phyloP scores from a whole-genome alignment of 2,329 filamentous ascomycete genomes.

The Bipolaris zeicola region DNA sequence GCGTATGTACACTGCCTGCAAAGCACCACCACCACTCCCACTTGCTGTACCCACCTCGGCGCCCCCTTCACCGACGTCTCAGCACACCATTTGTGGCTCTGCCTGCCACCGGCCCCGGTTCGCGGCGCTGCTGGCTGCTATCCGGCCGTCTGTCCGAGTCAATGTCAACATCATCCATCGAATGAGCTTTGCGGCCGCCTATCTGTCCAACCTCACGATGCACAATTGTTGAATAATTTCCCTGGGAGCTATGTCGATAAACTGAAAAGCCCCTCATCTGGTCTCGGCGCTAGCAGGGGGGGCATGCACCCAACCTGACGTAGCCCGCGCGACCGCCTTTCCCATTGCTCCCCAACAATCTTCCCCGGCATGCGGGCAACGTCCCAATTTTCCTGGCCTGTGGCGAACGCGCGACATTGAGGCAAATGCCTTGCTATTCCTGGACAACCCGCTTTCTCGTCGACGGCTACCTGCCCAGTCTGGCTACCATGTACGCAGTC shows the following conservation, averaged over 20 bases:
- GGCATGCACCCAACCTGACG: slow-evolving; percentile 17
- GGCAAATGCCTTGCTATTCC: background rate
- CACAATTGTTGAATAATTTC: slow-evolving; percentile 39
- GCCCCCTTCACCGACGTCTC: slow-evolving; percentile 1
- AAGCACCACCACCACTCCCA: background rate
- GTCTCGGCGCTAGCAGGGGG: slow-evolving; percentile 25
- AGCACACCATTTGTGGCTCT: background rate
- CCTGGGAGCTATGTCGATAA: slow-evolving; percentile 30
- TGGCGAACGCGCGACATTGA: slow-evolving; percentile 23
- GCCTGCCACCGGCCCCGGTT: background rate
- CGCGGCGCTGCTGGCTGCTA: background rate
- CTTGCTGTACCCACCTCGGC: background rate
- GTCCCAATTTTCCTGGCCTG: slow-evolving; percentile 15
- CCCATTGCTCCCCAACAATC: slow-evolving; percentile 30
- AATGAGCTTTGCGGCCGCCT: slow-evolving; percentile 6
- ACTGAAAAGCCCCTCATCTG: slow-evolving; percentile 26
- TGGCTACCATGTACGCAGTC: background rate
- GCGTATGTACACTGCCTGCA: background rate
- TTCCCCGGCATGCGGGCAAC: slow-evolving; percentile 18
- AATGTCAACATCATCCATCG: slow-evolving; percentile 1
- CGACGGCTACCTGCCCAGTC: background rate
- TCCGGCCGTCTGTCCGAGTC: slow-evolving; percentile 4
- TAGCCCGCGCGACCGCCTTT: slow-evolving; percentile 19
- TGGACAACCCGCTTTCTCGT: background rate
- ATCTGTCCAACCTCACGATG: slow-evolving; percentile 23